Base-by-base conservation (phyloP, 2,329 filamentous ascomycete species). In the Sclerotinia glacialis region DNA sequence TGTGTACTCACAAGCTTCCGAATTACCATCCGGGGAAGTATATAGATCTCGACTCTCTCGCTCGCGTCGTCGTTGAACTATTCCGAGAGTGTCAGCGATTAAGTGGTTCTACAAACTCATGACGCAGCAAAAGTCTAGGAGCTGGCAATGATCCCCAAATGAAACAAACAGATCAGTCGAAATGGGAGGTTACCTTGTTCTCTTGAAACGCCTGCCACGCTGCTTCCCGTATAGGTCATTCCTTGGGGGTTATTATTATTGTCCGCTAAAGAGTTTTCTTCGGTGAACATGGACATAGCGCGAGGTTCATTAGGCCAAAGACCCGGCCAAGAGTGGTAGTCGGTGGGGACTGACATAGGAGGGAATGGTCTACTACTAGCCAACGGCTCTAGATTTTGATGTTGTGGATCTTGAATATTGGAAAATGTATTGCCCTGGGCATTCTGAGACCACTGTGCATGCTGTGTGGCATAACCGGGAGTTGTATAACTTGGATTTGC, bases 41-140 rank as follows among this genome's bases (percentile, higher is more conserved):
- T 31, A 8, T 37, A 9, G 31, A n/a, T 37, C 6, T 14, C 11
- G 42, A 12, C 26, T 28, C 16, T 37, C 21, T 16, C 26, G 56
- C 28, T 34, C 42, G 21, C 56, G 56, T 14, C 28, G 26, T 31
- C 18, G 14, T 46, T 46, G 42, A 23, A 28, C 64, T 61, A n/a
- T 52, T 60, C 26, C 5, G 26, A 31, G 23, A 52, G 12, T 60
- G 26, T 65, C 46, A 65, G 64, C 54, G 23, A 37, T 50, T 55
- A 7, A 23, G 14, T 61, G 5, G 8, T 37, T 6, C 21, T 31
- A 52, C 3, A 31, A 44, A 47, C 34, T 26, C 31, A 37, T 11
- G 34, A 18, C 2, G 21, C 28, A 40, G 50, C 34, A 50, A 9
- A 50, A 40, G 50, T 37, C 26, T 12, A 34, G 21, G 21, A 28